A percentile compares a stretch with the other conserved stretches of the same genome.
Evolutionary conservation across 179 eudicot genomes (phyloP).

Genomic region (Carnegiea gigantea): DNA sequence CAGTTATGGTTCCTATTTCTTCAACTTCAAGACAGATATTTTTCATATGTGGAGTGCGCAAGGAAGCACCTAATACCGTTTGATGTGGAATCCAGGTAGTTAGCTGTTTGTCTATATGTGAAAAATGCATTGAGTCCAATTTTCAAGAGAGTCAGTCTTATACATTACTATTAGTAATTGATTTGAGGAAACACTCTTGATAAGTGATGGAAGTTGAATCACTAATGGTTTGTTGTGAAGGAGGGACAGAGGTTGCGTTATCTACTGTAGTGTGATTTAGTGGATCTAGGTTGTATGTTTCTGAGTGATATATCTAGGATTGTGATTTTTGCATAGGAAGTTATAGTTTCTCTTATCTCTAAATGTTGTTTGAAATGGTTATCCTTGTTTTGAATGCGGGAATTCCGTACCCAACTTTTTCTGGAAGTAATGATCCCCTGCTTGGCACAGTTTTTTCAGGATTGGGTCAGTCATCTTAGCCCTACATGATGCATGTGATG

Average conservation of each 20-base stretch:
- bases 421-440: not conserved
- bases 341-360: not conserved
- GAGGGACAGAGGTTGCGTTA: not conserved
- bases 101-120: not conserved
- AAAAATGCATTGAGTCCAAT: not conserved
- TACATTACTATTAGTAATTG: not conserved
- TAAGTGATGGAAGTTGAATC: not conserved
- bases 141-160: not conserved
- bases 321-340: not conserved
- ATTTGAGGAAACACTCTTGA: not conserved
- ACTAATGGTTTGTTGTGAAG: not conserved
- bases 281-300: not conserved
- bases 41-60: not conserved
- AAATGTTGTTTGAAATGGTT: not conserved
- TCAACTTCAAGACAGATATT: not conserved
- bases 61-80: not conserved
- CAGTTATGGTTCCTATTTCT: not conserved
- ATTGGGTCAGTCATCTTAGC: conserved; percentile 82
- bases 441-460: conserved; percentile 66
- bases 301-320: not conserved
- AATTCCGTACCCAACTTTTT: not conserved
- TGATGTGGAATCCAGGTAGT: not conserved
- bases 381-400: not conserved
- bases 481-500: conserved; percentile 91
- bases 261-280: not conserved